Evolutionary conservation across 2,329 filamentous ascomycete genomes (phyloP), one percentile per base, ranked within the genome.

Genomic region (Eutypella sp.): DNA sequence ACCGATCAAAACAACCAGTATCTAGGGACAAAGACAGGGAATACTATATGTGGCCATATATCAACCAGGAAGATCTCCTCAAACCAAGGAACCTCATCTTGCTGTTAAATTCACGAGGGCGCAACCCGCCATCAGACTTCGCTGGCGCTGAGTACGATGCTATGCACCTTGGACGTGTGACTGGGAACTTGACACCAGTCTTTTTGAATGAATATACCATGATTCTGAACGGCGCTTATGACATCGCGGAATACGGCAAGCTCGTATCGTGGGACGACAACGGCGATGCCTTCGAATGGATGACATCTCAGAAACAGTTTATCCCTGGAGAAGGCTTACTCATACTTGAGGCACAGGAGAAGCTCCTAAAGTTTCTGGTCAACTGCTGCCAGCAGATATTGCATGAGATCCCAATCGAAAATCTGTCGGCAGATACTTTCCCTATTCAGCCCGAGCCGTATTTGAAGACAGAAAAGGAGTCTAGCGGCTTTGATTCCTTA

Each of bases 41-140:
- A 18, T 22, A 23, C 9, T 39, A 39, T 22, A 57, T 77, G 36
- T 80, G 70, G 67, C 79, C 79, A 0, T 67, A 74, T 39, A 72
- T 83, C 56, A 84, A 83, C 51, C 64, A 76, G 34, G 75, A 83
- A 45, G 79, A 83, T 52, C 62, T 84, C 1, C 42, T 54, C 0
- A 64, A 70, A 19, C 57, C 68, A 0, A 73, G 70, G 40, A 47
- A 61, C 0, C 53, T 84, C 8, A 65, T 69, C 0, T 57, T 83
- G 6, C 62, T 83, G 18, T 56, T 84, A 10, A 77, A 79, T 45
- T 60, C 76, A 0, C 67, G 79, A 6, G 77, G 67, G 5, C 68
- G 73, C 0, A 54, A 78, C 45, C 47, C 55, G 0, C 78, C 78
- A 0, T 56, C 63, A 7, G 49, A 57, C 0, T 84, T 83, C 51